Conservation (phyloP, 306 rosid genomes). For the apple (Malus domestica) region ASM211411v1 NC_041801.1:11726001-11726500, state of each 20-base stretch:
- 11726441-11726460: background rate
- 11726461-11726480: too few relatives aligned
- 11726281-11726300: constrained; percentile 1
- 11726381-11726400: background rate
- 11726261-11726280: constrained; percentile 3
- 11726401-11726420: background rate
- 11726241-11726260: constrained; percentile 5
- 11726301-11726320: background rate
- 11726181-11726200: background rate
- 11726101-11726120: background rate
- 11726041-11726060: background rate
- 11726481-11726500: too few relatives aligned
- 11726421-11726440: background rate
- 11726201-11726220: background rate
- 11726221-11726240: background rate
- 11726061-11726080: background rate
- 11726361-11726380: background rate
- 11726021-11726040: constrained; percentile 12
- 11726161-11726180: background rate
- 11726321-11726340: background rate
- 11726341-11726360: background rate
- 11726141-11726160: background rate
- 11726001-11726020: constrained; percentile 10
- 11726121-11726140: background rate
- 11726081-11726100: background rate